Evolutionary conservation across 495 filamentous ascomycete genomes (phyloP).

Genomic region (Barbatosphaeria neglecta): DNA sequence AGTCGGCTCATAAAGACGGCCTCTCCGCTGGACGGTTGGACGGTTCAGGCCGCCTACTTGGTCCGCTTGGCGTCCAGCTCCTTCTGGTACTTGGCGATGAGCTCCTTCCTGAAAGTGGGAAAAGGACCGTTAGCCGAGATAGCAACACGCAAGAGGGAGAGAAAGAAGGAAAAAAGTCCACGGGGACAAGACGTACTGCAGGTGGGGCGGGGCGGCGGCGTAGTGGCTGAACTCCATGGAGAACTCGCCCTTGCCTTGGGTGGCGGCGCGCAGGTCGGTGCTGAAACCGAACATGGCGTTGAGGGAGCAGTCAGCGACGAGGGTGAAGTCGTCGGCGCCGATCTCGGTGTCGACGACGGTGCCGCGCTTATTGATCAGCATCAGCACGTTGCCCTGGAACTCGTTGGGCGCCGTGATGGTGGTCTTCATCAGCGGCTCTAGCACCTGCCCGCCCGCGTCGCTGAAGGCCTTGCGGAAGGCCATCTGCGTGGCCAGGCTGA

Average conservation of each 20-base stretch:
- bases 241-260: constrained; percentile 98
- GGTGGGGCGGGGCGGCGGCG: constrained; percentile 67
- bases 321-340: constrained; percentile 88
- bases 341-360: constrained; percentile 94
- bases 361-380: constrained; percentile 91
- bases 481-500: constrained; percentile 91
- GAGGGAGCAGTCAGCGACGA: constrained; percentile 82
- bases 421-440: constrained; percentile 98
- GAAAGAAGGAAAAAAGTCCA: constrained; percentile 17
- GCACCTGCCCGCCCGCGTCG: constrained; percentile 61
- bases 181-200: constrained; percentile 55
- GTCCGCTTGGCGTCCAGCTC: constrained; percentile 58
- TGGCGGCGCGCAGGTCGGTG: constrained; percentile 77
- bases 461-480: constrained; percentile 93
- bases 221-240: constrained; percentile 99
- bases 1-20: neutral
- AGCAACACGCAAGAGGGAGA: neutral
- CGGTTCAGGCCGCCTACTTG: constrained; percentile 18
- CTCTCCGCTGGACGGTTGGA: neutral
- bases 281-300: constrained; percentile 98
- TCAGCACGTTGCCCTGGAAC: constrained; percentile 95
- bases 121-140: neutral
- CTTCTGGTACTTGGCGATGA: constrained; percentile 81
- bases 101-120: constrained; percentile 53
- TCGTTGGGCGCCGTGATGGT: constrained; percentile 89